A percentile compares a stretch with the other conserved stretches of the same genome.
These are phyloP conservation scores for Talaromyces marneffei DNA, from an alignment of 2,329 filamentous ascomycete genomes.

Conservation along the genomic window DNA sequence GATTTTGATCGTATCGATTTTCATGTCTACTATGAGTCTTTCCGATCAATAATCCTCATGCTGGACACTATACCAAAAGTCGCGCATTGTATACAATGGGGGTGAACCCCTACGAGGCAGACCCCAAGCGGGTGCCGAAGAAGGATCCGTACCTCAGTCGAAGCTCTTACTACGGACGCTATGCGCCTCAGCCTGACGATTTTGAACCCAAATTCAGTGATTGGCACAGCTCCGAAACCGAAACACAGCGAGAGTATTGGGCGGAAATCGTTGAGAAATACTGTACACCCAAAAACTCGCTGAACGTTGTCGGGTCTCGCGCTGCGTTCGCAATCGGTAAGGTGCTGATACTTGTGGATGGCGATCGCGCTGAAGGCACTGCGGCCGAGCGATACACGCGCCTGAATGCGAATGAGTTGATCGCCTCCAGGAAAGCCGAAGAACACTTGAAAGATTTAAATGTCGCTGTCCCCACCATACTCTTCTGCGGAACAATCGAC, in stretches of 20 bases:
- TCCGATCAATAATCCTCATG: slow-evolving; percentile 3
- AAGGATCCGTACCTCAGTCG: slow-evolving; percentile 31
- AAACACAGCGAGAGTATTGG: slow-evolving; percentile 27
- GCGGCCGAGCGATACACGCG: slow-evolving; percentile 28
- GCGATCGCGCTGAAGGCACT: slow-evolving; percentile 21
- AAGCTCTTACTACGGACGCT: slow-evolving; percentile 32
- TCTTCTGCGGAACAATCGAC: slow-evolving; percentile 34
- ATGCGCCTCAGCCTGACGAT: slow-evolving; percentile 28
- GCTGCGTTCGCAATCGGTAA: slow-evolving; percentile 33
- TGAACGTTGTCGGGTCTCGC: slow-evolving; percentile 26
- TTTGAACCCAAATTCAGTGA: slow-evolving; percentile 31
- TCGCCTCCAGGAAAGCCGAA: slow-evolving; percentile 31
- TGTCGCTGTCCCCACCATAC: slow-evolving; percentile 31
- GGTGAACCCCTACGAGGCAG: slow-evolving; percentile 33
- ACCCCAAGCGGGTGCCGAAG: slow-evolving; percentile 25
- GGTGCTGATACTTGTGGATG: slow-evolving; percentile 34
- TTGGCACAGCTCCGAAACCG: slow-evolving; percentile 29
- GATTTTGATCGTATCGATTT: neutral
- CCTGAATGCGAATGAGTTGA: slow-evolving; percentile 35
- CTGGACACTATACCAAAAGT: neutral
- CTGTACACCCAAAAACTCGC: slow-evolving; percentile 28
- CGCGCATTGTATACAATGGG: slow-evolving; percentile 10
- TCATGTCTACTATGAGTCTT: neutral
- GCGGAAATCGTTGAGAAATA: slow-evolving; percentile 27
- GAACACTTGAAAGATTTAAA: slow-evolving; percentile 28